Base-by-base conservation (phyloP, 2,329 filamentous ascomycete species). In the Fusarium chuoi region DNA sequence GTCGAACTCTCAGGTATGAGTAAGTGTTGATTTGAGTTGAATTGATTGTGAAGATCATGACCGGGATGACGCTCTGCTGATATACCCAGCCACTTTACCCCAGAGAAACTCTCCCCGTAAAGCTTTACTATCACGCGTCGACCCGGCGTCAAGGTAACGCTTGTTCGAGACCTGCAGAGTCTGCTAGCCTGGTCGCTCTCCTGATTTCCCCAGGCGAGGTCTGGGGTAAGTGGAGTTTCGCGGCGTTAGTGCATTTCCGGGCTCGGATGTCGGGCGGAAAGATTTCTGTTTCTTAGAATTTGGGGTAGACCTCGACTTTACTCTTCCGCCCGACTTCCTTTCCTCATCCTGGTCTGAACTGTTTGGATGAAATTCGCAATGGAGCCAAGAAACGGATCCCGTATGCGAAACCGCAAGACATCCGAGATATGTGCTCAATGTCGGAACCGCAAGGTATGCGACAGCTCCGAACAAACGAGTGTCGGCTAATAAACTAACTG, bases 251-350 rank as follows among this genome's bases (percentile, higher is more conserved):
- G 57, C 17, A 36, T 22, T 38, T 22, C 62, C 33, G 22, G 33
- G 1, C n/a, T 58, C 68, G 68, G 68, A 70, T 55, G 45, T 69
- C 68, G 68, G 68, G 65, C 59, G 68, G 68, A 65, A 10, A 6
- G 11, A 17, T 4, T 8, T n/a, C 7, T 41, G n/a, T 1, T 1
- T 9, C 18, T 3, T 13, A 7, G n/a, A 10, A 6, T 46, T 46
- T 28, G 15, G 35, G 9, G 11, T n/a, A 41, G 28, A 62, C 18
- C 18, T 30, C n/a, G 33, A 26, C 13, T 41, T 0, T n/a, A 28
- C 46, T 48, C n/a, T 45, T 70, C 65, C 67, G 51, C 68, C 65
- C 68, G 68, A 70, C 54, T 60, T 70, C 68, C 67, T 55, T 17
- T 18, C 18, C 22, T 24, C 24, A 44, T 20, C 36, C 22, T 39